A percentile compares a stretch with the other conserved stretches of the same genome.
phyloP scores from a whole-genome alignment of 148 eudicot species.

The Rhododendron molle region DNA sequence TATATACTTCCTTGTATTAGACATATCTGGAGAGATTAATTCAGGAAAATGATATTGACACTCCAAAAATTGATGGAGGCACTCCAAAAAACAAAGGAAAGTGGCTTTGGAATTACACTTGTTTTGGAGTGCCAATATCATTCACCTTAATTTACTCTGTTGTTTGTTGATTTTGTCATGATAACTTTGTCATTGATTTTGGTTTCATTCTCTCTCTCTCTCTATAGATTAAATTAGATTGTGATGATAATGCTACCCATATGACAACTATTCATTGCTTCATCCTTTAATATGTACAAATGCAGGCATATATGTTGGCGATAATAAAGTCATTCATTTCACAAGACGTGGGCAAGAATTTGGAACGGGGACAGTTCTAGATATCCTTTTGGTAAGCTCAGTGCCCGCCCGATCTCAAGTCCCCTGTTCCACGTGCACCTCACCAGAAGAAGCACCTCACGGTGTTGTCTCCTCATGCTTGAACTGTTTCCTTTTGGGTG shows the following conservation, averaged over 20 bases:
- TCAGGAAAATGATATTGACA: too few species aligned
- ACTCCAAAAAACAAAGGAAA: too few species aligned
- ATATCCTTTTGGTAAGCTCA: conserved; percentile 62
- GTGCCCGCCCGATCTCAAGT: conserved; percentile 43
- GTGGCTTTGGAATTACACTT: too few species aligned
- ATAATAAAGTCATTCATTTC: conserved; percentile 71
- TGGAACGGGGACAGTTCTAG: conserved; percentile 72
- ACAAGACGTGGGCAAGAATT: conserved; percentile 82
- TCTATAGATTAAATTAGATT: background rate
- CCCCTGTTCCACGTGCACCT: conserved; percentile 60
- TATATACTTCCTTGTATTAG: background rate
- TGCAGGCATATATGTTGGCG: conserved; percentile 61
- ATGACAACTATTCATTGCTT: background rate
- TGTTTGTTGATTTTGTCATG: background rate
- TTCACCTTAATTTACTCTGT: background rate
- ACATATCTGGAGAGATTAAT: background rate
- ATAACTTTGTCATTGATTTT: background rate
- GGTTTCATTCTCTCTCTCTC: background rate
- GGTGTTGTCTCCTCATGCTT: conserved; percentile 4
- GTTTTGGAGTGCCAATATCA: too few species aligned
- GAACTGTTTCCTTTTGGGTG: conserved; percentile 2
- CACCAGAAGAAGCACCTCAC: conserved; percentile 29
- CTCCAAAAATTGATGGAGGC: too few species aligned
- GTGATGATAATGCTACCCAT: background rate
- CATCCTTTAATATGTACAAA: background rate